phyloP scores from a whole-genome alignment of 1,284 basidiomycete genomes.

The Sphagnurus paluster region DNA sequence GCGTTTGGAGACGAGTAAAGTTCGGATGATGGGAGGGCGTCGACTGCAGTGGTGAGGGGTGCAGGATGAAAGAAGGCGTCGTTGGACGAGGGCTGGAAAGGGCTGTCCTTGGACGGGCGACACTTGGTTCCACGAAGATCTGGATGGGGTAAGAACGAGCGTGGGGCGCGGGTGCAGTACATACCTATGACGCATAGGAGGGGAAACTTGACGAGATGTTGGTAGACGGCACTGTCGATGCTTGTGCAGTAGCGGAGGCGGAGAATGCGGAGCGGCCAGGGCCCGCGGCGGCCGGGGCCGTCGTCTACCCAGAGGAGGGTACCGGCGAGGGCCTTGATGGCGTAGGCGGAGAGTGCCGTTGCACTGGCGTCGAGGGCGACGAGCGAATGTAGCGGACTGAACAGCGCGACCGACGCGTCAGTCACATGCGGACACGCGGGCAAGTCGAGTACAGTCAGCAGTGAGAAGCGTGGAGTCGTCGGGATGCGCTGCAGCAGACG shows the following conservation, averaged over 20 bases:
- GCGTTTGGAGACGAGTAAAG: constrained; percentile 32
- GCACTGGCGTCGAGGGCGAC: constrained; percentile 60
- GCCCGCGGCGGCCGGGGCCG: constrained; percentile 37
- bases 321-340: constrained; percentile 44
- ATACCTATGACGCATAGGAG: constrained; percentile 58
- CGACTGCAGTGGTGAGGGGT: constrained; percentile 30
- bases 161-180: constrained; percentile 20
- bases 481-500: constrained; percentile 60
- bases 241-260: constrained; percentile 46
- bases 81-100: constrained; percentile 20
- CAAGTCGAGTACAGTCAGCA: constrained; percentile 63
- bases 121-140: constrained; percentile 57
- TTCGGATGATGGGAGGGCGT: constrained; percentile 23
- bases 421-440: constrained; percentile 49
- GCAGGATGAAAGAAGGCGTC: constrained; percentile 30
- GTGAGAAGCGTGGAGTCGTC: constrained; percentile 51
- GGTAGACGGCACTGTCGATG: constrained; percentile 42
- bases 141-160: constrained; percentile 24
- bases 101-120: constrained; percentile 22
- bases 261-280: constrained; percentile 58
- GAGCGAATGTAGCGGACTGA: constrained; percentile 53
- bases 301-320: constrained; percentile 32
- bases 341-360: constrained; percentile 51
- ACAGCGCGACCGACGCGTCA: constrained; percentile 50
- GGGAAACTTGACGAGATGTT: constrained; percentile 44